Evolutionary conservation across 2,329 filamentous ascomycete genomes (phyloP).

Genomic region (Trichoderma lentiforme): DNA sequence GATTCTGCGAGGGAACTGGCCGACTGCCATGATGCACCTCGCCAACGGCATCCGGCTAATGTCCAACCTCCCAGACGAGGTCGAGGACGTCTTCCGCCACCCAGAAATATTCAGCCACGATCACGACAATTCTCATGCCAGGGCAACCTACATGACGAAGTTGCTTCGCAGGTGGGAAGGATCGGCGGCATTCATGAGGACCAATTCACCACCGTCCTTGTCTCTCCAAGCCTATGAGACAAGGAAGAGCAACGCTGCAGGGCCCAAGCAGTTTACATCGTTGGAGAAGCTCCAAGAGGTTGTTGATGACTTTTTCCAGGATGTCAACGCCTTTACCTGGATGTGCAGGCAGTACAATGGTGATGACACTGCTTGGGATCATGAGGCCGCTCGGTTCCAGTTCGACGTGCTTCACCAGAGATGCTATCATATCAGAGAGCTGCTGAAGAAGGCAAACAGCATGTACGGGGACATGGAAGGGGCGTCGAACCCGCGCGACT

Average conservation of each 20-base stretch:
- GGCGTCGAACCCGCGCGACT: neutral
- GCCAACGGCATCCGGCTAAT: slow-evolving; percentile 32
- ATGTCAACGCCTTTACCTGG: slow-evolving; percentile 24
- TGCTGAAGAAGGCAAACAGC: slow-evolving; percentile 17
- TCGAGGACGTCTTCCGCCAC: slow-evolving; percentile 21
- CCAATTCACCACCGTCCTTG: slow-evolving; percentile 23
- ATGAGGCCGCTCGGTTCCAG: slow-evolving; percentile 20
- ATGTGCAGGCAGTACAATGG: slow-evolving; percentile 19
- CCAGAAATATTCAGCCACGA: slow-evolving; percentile 22
- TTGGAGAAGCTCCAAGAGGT: slow-evolving; percentile 21
- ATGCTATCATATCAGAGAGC: slow-evolving; percentile 14
- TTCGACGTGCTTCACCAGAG: slow-evolving; percentile 22
- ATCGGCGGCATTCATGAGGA: slow-evolving; percentile 22
- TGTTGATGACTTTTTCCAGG: slow-evolving; percentile 26
- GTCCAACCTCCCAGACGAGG: slow-evolving; percentile 26
- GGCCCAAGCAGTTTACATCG: slow-evolving; percentile 17
- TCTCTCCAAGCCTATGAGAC: slow-evolving; percentile 22
- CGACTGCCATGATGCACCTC: slow-evolving; percentile 28
- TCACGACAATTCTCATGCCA: slow-evolving; percentile 17
- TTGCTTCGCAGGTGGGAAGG: slow-evolving; percentile 26
- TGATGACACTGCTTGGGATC: slow-evolving; percentile 21
- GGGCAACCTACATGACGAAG: slow-evolving; percentile 24
- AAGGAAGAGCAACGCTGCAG: slow-evolving; percentile 17
- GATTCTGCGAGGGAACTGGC: slow-evolving; percentile 28
- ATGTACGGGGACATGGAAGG: neutral